Percentiles rank a stretch among this genome's conserved stretches.
These are phyloP conservation scores for Aspergillus avenaceus DNA, from an alignment of 495 filamentous ascomycete genomes.

Conservation along the genomic window DNA sequence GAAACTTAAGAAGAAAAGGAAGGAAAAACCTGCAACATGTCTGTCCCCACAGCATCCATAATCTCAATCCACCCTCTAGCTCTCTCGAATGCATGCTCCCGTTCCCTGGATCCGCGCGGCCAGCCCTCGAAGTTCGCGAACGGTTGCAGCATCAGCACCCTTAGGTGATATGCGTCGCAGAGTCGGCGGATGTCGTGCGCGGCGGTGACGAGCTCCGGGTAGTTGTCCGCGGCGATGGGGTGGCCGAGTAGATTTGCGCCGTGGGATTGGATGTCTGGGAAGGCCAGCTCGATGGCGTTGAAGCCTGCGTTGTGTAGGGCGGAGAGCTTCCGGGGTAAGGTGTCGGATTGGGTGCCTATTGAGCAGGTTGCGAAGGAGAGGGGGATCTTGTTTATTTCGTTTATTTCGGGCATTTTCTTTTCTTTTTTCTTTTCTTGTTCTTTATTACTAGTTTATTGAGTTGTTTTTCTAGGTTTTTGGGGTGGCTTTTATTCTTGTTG, in stretches of 20 bases:
- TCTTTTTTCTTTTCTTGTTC: no score
- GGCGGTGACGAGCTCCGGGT: conserved; percentile 46
- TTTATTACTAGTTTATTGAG: no score
- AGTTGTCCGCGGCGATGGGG: conserved; percentile 53
- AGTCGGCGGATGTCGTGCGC: conserved; percentile 48
- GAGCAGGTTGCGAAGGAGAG: conserved; percentile 63
- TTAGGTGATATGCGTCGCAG: conserved; percentile 49
- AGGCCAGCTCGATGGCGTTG: conserved; percentile 66
- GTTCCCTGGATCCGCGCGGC: conserved; percentile 50
- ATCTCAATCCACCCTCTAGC: conserved; percentile 68
- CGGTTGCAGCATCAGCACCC: conserved; percentile 72
- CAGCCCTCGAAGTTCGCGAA: conserved; percentile 82
- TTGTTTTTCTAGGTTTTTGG: not conserved
- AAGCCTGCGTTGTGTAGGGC: conserved; percentile 67
- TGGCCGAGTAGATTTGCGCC: conserved; percentile 46
- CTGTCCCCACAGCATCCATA: conserved; percentile 65
- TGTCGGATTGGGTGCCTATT: conserved; percentile 50
- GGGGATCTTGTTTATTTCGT: conserved; percentile 41
- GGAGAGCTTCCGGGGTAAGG: conserved; percentile 60
- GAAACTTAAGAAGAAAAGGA: not conserved
- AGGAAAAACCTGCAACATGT: conserved; percentile 62
- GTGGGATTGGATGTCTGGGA: conserved; percentile 69
- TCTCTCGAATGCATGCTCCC: conserved; percentile 61
- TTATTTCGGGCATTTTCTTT: no score
- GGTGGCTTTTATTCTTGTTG: not conserved